Evolutionary conservation across 768 basidiomycete genomes (phyloP).

Genomic region (Tricholoma flavovirens): DNA sequence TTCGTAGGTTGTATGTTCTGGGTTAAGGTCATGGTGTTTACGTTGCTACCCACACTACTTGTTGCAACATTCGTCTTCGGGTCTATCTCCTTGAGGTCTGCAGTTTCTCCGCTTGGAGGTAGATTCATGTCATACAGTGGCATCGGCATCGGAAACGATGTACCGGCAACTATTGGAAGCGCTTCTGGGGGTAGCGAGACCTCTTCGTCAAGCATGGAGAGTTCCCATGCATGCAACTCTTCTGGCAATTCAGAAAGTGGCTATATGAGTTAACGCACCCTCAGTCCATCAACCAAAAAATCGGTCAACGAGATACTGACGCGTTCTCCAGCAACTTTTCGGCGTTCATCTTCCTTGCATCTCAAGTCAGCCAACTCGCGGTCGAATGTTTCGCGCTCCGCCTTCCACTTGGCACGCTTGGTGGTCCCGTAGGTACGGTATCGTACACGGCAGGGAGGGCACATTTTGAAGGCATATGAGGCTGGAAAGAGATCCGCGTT

Average conservation of each 20-base stretch:
- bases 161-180: not conserved
- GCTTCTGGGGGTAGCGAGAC: constrained; percentile 13
- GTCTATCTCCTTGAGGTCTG: not conserved
- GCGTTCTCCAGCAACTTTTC: constrained; percentile 28
- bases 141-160: not conserved
- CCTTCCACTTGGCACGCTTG: constrained; percentile 50
- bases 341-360: constrained; percentile 32
- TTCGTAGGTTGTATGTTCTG: not conserved
- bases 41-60: not conserved
- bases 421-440: constrained; percentile 50
- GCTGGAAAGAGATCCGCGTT: constrained; percentile 12
- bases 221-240: constrained; percentile 31
- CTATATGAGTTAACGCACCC: constrained; percentile 16
- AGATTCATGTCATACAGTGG: no score
- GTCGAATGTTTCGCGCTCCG: constrained; percentile 38
- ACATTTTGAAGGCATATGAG: constrained; percentile 38
- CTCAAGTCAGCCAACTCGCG: constrained; percentile 32
- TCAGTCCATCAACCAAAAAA: not conserved
- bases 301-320: constrained; percentile 21
- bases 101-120: not conserved
- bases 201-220: constrained; percentile 28
- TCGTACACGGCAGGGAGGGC: constrained; percentile 39
- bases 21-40: not conserved
- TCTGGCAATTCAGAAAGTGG: constrained; percentile 30
- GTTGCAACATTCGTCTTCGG: not conserved